Evolutionary conservation across 1,284 basidiomycete species (phyloP), one percentile per base, ranked within the genome.

Genomic region (Irpex sp.): DNA sequence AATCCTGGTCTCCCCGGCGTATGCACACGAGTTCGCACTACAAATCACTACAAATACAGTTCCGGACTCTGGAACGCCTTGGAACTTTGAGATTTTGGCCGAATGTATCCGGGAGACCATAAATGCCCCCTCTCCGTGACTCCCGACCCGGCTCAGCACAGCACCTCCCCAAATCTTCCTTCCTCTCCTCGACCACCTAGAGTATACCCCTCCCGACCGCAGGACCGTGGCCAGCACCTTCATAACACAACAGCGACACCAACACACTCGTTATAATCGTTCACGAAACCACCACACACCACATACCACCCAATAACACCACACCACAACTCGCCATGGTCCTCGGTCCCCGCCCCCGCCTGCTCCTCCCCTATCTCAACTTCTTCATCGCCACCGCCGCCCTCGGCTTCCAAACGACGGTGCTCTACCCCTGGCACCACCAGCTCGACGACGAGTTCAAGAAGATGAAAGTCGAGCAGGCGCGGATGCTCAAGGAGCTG

Each of bases 371-470:
- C 18, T 71, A 71, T 63, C 57, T 71, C 54, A 69, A 69, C 63
- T 67, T 71, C 62, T 52, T 61, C 58, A 66, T 71, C 56, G 67
- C 69, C 39, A 62, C 64, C 54, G 58, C 66, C 21, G 69, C 69
- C 14, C 67, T 71, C 51, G 60, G 49, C 61, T 71, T 71, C 62
- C 69, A 71, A 59, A 69, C 67, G 47, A 68, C 66, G 9, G 67
- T 71, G 16, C 63, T 71, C 23, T 71, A 71, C 62, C 69, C 69
- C 10, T 69, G 68, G 68, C 69, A 71, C 57, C 60, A 68, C 55
- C 63, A 69, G 58, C 66, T 70, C 28, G 69, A 69, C 53, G 55
- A 61, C 9, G 68, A 62, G n/a, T 69, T 70, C 56, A 64, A 67
- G 49, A 62, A 52, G 45, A 58, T 70, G 23, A 69, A 67, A 59